Percentiles rank a stretch among this genome's conserved stretches.
Evolutionary conservation across 331 rosid genomes (phyloP).

Genomic region (Acacia pycnantha): DNA sequence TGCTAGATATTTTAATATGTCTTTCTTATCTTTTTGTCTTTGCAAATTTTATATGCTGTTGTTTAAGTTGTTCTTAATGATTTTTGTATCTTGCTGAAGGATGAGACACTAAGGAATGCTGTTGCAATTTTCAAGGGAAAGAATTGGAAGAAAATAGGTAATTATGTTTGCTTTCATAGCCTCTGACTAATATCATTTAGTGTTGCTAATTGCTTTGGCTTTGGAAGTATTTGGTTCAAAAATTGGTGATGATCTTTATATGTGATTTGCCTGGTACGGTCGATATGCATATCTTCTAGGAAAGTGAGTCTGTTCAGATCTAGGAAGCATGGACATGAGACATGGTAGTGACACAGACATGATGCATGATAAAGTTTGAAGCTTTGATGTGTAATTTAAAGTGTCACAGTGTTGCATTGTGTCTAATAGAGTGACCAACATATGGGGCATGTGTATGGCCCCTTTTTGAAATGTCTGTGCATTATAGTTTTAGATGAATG

Average conservation of each 20-base stretch:
- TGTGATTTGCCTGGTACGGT: not conserved
- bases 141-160: conserved; percentile 98
- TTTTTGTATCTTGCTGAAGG: conserved; percentile 49
- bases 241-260: conserved; percentile 6
- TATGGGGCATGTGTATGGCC: not conserved
- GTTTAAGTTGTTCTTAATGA: not conserved
- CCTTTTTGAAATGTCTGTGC: not conserved
- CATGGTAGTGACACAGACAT: not conserved
- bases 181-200: conserved; percentile 16
- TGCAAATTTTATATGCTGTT: not conserved
- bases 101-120: conserved; percentile 90
- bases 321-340: not conserved
- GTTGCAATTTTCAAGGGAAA: conserved; percentile 87
- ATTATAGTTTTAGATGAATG: not conserved
- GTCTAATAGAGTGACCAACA: not conserved
- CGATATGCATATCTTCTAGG: conserved; percentile 7
- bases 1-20: not conserved
- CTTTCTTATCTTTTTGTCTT: not conserved
- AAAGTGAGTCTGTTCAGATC: conserved; percentile 13
- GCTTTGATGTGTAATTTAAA: not conserved
- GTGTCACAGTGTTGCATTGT: not conserved
- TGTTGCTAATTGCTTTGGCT: conserved; percentile 15
- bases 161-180: conserved; percentile 20
- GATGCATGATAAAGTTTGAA: not conserved
- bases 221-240: conserved; percentile 14